phyloP scores from a whole-genome alignment of 352 stramenopile genomes.

The Pythium insidiosum region DNA sequence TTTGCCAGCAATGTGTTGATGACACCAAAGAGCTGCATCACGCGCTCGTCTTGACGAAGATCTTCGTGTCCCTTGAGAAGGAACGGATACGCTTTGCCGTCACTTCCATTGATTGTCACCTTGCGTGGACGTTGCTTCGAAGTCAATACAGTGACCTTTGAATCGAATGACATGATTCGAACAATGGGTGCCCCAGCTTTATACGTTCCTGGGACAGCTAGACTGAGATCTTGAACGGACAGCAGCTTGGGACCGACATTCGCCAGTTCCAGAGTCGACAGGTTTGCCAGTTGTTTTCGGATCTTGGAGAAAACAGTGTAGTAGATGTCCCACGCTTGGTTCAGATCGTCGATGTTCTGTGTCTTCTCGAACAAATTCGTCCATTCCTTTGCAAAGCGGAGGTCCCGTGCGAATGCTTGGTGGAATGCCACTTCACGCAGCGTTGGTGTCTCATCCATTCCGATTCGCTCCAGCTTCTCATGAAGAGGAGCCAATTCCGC shows the following conservation, averaged over 20 bases:
- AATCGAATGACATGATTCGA: slow-evolving; percentile 91
- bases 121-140: slow-evolving; percentile 99
- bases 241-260: slow-evolving; percentile 96
- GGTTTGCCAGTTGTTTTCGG: slow-evolving; percentile 88
- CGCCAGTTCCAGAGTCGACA: slow-evolving; percentile 96
- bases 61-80: slow-evolving; percentile 99
- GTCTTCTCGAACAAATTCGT: slow-evolving; percentile 73
- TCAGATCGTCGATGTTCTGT: slow-evolving; percentile 75
- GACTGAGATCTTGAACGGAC: slow-evolving; percentile 89
- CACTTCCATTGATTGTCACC: slow-evolving; percentile 96
- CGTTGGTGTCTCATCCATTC: slow-evolving; percentile 69
- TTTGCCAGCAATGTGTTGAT: slow-evolving; percentile 99
- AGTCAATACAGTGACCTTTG: slow-evolving; percentile 94
- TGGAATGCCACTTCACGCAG: slow-evolving; percentile 81
- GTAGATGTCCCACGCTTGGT: slow-evolving; percentile 98
- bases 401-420: slow-evolving; percentile 90
- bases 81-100: slow-evolving; percentile 99
- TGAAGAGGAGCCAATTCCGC: slow-evolving; percentile 94
- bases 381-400: slow-evolving; percentile 83
- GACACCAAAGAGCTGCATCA: slow-evolving; percentile 99
- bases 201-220: slow-evolving; percentile 95
- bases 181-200: slow-evolving; percentile 81
- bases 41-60: slow-evolving; percentile 99
- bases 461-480: slow-evolving; percentile 76
- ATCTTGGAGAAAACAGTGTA: slow-evolving; percentile 97